phyloP scores from a whole-genome alignment of 177 flowering plant species.

The Vitis hybrid region DNA sequence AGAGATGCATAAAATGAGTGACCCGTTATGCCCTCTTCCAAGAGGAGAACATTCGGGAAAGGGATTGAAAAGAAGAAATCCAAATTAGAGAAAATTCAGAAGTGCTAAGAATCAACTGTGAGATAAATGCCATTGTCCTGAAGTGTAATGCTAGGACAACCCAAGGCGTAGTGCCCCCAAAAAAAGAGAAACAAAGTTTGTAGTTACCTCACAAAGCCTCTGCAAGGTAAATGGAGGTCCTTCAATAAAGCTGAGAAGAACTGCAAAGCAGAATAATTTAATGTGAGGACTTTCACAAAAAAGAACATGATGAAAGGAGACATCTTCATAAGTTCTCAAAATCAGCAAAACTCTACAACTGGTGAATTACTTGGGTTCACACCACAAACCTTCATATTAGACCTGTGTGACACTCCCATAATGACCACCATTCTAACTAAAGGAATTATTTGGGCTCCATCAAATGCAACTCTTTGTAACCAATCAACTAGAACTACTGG shows the following conservation, averaged over 20 bases:
- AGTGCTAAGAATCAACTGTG: not conserved
- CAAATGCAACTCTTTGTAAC: too few relatives aligned
- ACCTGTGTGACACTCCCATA: too few relatives aligned
- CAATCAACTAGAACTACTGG: too few relatives aligned
- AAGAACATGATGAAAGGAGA: not conserved
- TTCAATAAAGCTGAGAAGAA: constrained; percentile 63
- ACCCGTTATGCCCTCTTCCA: too few relatives aligned
- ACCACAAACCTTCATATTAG: too few relatives aligned
- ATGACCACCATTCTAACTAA: too few relatives aligned
- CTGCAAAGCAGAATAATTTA: constrained; percentile 39
- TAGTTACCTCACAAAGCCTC: constrained; percentile 83
- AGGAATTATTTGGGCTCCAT: too few relatives aligned
- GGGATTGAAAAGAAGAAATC: not conserved
- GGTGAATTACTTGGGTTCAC: too few relatives aligned
- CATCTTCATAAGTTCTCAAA: too few relatives aligned
- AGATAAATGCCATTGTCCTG: too few relatives aligned
- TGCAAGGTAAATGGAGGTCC: constrained; percentile 96
- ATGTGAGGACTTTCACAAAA: not conserved
- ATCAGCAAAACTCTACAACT: too few relatives aligned
- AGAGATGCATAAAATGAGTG: not conserved
- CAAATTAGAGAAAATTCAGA: not conserved
- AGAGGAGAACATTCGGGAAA: not conserved
- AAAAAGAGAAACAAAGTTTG: not conserved
- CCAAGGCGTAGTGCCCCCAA: not conserved
- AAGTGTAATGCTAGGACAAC: too few relatives aligned